A percentile compares a stretch with the other conserved stretches of the same genome.
These are phyloP conservation scores for Leccinum aurantiacum DNA, from an alignment of 768 basidiomycete genomes.

Conservation along the genomic window DNA sequence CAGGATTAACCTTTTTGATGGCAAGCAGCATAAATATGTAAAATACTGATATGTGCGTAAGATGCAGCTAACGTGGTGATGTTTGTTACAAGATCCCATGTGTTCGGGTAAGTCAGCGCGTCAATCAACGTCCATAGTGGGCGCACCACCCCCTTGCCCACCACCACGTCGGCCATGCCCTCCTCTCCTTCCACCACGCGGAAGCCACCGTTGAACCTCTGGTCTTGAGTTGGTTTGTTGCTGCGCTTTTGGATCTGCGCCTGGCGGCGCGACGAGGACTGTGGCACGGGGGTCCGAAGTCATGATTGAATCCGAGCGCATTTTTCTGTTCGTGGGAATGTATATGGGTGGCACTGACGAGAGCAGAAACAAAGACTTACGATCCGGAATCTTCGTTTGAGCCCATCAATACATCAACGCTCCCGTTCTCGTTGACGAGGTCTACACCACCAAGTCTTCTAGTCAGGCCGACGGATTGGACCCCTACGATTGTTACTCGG, in stretches of 20 bases:
- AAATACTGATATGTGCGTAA: slow-evolving; percentile 26
- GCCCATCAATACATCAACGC: slow-evolving; percentile 58
- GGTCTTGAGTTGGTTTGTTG: slow-evolving; percentile 29
- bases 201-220: slow-evolving; percentile 27
- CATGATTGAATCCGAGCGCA: slow-evolving; percentile 80
- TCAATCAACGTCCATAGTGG: slow-evolving; percentile 33
- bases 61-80: slow-evolving; percentile 18
- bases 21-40: slow-evolving; percentile 22
- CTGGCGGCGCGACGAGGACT: slow-evolving; percentile 68
- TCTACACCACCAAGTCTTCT: slow-evolving; percentile 60
- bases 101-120: slow-evolving; percentile 6
- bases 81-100: slow-evolving; percentile 14
- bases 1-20: not conserved
- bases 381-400: slow-evolving; percentile 46
- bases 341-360: not conserved
- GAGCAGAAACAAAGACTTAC: slow-evolving; percentile 36
- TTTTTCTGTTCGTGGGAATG: slow-evolving; percentile 53
- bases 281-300: slow-evolving; percentile 59
- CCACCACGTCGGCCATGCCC: slow-evolving; percentile 27
- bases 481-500: slow-evolving; percentile 62
- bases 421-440: slow-evolving; percentile 38
- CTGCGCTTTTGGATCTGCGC: slow-evolving; percentile 56
- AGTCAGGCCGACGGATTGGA: slow-evolving; percentile 51
- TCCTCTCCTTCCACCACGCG: slow-evolving; percentile 26
- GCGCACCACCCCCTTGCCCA: slow-evolving; percentile 13